These are phyloP conservation scores for Rutidosis leptorrhynchoides DNA, from an alignment of 129 eudicot species.

Conservation along the genomic window DNA sequence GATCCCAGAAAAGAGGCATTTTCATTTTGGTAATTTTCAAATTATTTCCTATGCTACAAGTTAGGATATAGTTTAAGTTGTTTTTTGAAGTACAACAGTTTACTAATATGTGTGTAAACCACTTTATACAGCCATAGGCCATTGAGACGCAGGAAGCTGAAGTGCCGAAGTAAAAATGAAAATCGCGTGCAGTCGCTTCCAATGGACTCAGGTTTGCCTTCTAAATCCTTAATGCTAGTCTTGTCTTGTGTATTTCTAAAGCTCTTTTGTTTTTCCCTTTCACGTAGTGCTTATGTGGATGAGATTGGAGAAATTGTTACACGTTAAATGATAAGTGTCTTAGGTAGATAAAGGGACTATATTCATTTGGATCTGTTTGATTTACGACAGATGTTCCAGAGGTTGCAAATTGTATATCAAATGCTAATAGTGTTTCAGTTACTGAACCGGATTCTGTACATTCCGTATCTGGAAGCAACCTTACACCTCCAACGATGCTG, in stretches of 20 bases:
- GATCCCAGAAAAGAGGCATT: constrained; percentile 71
- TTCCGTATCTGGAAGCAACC: constrained; percentile 58
- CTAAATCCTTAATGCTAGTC: constrained; percentile 31
- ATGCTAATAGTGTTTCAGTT: constrained; percentile 49
- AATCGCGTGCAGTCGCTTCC: constrained; percentile 56
- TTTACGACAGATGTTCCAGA: constrained; percentile 36
- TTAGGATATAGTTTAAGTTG: not conserved
- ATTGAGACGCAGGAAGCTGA: constrained; percentile 43
- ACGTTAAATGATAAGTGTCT: not conserved
- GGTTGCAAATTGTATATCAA: constrained; percentile 50
- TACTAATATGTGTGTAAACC: constrained; percentile 15
- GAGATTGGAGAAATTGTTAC: constrained; percentile 2
- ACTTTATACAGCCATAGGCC: constrained; percentile 48
- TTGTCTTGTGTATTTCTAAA: not conserved
- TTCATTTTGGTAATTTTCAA: constrained; percentile 49
- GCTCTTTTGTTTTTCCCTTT: not conserved
- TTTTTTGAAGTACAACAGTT: not conserved
- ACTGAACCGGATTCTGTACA: constrained; percentile 72
- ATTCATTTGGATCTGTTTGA: constrained; percentile 1
- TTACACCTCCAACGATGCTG: constrained; percentile 58
- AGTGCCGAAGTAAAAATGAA: constrained; percentile 33
- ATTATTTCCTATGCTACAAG: not conserved
- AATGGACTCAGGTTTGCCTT: constrained; percentile 47
- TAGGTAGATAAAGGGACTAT: not conserved
- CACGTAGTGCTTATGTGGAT: not conserved